Conservation (phyloP, 805 yeast species). For the Tetrapisispora phaffii region DNA sequence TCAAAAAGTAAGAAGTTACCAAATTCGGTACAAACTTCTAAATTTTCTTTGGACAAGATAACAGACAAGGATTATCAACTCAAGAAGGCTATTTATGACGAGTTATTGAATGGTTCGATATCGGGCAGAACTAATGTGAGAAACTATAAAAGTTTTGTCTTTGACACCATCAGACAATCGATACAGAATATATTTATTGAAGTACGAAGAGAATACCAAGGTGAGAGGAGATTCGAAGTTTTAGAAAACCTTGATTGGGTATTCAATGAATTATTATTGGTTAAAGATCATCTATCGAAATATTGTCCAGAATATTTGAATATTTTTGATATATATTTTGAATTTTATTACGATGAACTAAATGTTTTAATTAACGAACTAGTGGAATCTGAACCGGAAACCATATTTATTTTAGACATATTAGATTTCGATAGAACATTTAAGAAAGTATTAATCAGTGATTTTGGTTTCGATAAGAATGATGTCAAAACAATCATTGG, state of each 20-base stretch:
- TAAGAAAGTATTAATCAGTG: slow-evolving; percentile 40
- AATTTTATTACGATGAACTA: slow-evolving; percentile 57
- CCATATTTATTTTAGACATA: slow-evolving; percentile 61
- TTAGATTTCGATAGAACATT: slow-evolving; percentile 69
- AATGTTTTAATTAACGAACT: slow-evolving; percentile 55
- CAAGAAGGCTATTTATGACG: slow-evolving; percentile 28
- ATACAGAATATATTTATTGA: slow-evolving; percentile 59
- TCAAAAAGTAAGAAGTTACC: slow-evolving; percentile 24
- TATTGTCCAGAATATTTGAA: slow-evolving; percentile 72
- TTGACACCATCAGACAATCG: slow-evolving; percentile 46
- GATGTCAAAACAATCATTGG: slow-evolving; percentile 49
- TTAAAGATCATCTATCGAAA: slow-evolving; percentile 45
- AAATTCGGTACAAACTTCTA: slow-evolving; percentile 10
- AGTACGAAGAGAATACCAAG: slow-evolving; percentile 42
- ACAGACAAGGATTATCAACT: slow-evolving; percentile 22
- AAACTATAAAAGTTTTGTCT: slow-evolving; percentile 53
- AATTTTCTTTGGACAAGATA: slow-evolving; percentile 10
- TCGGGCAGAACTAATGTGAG: slow-evolving; percentile 40
- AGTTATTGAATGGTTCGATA: slow-evolving; percentile 34
- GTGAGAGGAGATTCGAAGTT: slow-evolving; percentile 42
- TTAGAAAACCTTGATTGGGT: slow-evolving; percentile 73
- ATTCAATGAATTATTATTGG: slow-evolving; percentile 65
- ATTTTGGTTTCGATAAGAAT: slow-evolving; percentile 40
- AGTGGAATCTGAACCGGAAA: slow-evolving; percentile 68
- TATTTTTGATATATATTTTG: slow-evolving; percentile 49